phyloP scores from a whole-genome alignment of 345 rosid species.

The Bruguiera gymnorhiza region DNA sequence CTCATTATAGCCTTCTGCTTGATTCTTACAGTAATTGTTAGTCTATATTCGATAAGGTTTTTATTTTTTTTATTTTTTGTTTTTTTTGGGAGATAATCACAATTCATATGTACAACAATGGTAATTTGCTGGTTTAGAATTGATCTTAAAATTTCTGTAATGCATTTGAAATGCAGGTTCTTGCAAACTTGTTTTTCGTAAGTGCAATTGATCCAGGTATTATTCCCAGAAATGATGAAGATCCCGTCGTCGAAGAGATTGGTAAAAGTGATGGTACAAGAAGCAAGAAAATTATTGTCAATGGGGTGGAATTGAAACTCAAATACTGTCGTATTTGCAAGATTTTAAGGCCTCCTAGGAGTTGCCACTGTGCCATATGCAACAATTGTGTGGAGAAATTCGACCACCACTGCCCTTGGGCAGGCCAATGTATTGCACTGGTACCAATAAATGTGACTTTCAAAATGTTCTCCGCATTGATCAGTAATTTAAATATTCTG shows the following conservation, averaged over 20 bases:
- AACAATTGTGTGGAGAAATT: conserved; percentile 42
- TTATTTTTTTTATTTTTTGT: no score
- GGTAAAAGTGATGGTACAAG: conserved; percentile 21
- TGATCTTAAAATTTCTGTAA: no score
- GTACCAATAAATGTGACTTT: conserved; percentile 11
- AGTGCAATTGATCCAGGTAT: conserved; percentile 41
- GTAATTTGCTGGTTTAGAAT: no score
- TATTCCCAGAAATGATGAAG: conserved; percentile 28
- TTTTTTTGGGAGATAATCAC: no score
- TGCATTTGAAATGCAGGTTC: conserved; percentile 20
- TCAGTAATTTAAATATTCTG: background rate
- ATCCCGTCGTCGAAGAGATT: conserved; percentile 16
- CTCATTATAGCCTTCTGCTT: conserved; percentile 11
- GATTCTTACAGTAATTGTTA: conserved; percentile 27
- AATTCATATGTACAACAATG: no score
- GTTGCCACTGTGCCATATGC: conserved; percentile 45
- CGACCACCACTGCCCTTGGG: conserved; percentile 46
- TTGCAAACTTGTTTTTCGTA: conserved; percentile 30
- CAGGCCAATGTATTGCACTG: conserved; percentile 44
- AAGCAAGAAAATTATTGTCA: conserved; percentile 29
- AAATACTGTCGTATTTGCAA: conserved; percentile 37
- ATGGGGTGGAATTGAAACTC: conserved; percentile 36
- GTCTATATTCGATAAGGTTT: background rate
- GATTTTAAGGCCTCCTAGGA: conserved; percentile 42
- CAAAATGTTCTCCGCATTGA: no score